phyloP scores from a whole-genome alignment of 2,329 filamentous ascomycete genomes.

The Calonectria hongkongensis region DNA sequence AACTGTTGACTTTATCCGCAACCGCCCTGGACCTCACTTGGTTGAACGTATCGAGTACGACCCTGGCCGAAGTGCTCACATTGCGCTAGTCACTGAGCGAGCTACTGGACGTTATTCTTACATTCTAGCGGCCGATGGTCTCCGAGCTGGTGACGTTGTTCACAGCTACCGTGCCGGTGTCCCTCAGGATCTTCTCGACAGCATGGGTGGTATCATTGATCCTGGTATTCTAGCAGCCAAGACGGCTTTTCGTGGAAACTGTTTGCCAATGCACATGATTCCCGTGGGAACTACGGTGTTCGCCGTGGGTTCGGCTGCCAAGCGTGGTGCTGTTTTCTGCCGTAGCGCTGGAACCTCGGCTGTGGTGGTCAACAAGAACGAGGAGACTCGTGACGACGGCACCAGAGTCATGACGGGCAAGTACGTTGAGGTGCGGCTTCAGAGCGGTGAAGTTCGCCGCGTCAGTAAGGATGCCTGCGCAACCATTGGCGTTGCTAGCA shows the following conservation, averaged over 20 bases:
- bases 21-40: conserved; percentile 85
- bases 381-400: conserved; percentile 78
- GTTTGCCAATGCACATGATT: conserved; percentile 95
- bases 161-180: conserved; percentile 95
- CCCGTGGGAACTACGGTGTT: conserved; percentile 95
- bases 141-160: conserved; percentile 92
- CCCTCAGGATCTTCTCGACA: conserved; percentile 87
- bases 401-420: conserved; percentile 79
- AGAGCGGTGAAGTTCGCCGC: conserved; percentile 93
- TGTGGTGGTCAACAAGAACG: conserved; percentile 91
- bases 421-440: conserved; percentile 88
- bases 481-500: conserved; percentile 95
- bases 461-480: conserved; percentile 95
- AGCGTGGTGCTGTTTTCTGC: conserved; percentile 90
- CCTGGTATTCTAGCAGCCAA: conserved; percentile 96
- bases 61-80: conserved; percentile 92
- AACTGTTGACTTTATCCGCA: conserved; percentile 90
- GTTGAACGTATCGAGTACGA: conserved; percentile 98
- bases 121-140: conserved; percentile 95
- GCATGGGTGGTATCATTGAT: conserved; percentile 95
- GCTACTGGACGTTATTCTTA: conserved; percentile 87
- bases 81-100: conserved; percentile 88
- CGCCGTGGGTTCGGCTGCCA: conserved; percentile 87
- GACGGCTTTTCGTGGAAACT: conserved; percentile 96
- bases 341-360: conserved; percentile 95